Evolutionary conservation across 2,329 filamentous ascomycete species (phyloP).

Genomic region (Kalmusia sp.): DNA sequence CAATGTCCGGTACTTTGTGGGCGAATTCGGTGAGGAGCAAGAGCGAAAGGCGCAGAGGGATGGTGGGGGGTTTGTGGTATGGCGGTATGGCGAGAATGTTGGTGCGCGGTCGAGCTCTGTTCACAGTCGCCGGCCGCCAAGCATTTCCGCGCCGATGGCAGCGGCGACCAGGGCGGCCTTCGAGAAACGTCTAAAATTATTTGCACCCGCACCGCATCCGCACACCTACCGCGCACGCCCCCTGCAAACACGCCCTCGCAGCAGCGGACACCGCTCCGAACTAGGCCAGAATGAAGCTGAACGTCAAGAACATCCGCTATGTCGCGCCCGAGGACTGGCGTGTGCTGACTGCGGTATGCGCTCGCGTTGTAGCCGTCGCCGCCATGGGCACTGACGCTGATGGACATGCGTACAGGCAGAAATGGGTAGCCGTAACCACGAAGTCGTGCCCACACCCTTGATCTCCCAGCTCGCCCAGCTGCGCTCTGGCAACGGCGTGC

Average conservation of each 20-base stretch:
- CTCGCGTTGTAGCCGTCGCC: slow-evolving; percentile 21
- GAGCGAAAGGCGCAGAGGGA: slow-evolving; percentile 16
- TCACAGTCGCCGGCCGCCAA: slow-evolving; percentile 23
- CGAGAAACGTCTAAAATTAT: slow-evolving; percentile 37
- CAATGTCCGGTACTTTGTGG: slow-evolving; percentile 9
- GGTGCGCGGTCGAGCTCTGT: slow-evolving; percentile 39
- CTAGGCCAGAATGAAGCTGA: slow-evolving; percentile 78
- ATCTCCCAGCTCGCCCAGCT: slow-evolving; percentile 86
- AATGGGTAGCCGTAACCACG: slow-evolving; percentile 93
- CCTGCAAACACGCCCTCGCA: slow-evolving; percentile 15
- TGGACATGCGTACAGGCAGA: slow-evolving; percentile 71
- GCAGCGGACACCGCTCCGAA: slow-evolving; percentile 7
- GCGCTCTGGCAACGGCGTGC: slow-evolving; percentile 75
- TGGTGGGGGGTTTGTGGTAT: slow-evolving; percentile 21
- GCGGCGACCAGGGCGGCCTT: slow-evolving; percentile 10
- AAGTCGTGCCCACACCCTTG: slow-evolving; percentile 88
- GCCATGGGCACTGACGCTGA: slow-evolving; percentile 46
- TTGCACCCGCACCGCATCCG: too few species aligned
- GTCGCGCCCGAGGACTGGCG: slow-evolving; percentile 93
- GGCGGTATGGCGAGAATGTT: slow-evolving; percentile 30
- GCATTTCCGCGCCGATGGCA: slow-evolving; percentile 25
- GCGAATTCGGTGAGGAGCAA: slow-evolving; percentile 17
- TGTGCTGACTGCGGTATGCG: slow-evolving; percentile 82
- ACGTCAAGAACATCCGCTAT: slow-evolving; percentile 92
- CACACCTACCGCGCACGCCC: slow-evolving; percentile 5